A percentile compares a stretch with the other conserved stretches of the same genome.
Conservation (phyloP, 371 early-diverging fungal species). For the Rhizopus stolonifer region DNA sequence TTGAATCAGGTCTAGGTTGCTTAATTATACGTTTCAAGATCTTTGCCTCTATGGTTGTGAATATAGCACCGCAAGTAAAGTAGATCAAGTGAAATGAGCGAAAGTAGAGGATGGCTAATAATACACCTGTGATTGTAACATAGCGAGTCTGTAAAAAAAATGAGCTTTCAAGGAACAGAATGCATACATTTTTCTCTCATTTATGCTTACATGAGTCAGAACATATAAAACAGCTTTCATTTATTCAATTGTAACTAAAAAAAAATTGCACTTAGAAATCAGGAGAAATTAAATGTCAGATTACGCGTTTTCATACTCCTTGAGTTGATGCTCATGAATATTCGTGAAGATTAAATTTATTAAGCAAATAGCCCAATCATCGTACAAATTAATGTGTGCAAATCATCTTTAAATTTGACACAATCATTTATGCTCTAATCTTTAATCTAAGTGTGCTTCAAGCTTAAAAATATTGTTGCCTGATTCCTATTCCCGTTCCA, state of each 20-base stretch:
- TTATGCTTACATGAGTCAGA: constrained; percentile 9
- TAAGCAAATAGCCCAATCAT: no score
- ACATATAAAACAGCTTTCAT: constrained; percentile 3
- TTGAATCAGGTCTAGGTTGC: constrained; percentile 39
- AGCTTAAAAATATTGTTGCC: no score
- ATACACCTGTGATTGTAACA: constrained; percentile 11
- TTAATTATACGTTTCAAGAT: constrained; percentile 46
- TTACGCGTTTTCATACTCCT: no score
- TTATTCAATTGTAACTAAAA: not conserved
- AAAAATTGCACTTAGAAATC: no score
- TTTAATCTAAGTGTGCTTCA: no score
- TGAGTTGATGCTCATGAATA: no score
- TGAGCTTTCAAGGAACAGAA: not conserved
- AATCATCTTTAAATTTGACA: no score
- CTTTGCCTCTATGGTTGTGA: constrained; percentile 38
- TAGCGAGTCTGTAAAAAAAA: constrained; percentile 13
- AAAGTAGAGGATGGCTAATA: constrained; percentile 23
- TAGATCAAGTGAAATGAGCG: constrained; percentile 36
- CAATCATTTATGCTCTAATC: no score
- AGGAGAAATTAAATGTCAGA: no score
- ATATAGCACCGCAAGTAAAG: constrained; percentile 25
- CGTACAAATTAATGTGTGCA: no score
- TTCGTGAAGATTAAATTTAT: no score
- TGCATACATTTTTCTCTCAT: not conserved
- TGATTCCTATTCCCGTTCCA: no score